Conservation (phyloP, 1,284 basidiomycete genomes). For the Ustilago nuda region DNA sequence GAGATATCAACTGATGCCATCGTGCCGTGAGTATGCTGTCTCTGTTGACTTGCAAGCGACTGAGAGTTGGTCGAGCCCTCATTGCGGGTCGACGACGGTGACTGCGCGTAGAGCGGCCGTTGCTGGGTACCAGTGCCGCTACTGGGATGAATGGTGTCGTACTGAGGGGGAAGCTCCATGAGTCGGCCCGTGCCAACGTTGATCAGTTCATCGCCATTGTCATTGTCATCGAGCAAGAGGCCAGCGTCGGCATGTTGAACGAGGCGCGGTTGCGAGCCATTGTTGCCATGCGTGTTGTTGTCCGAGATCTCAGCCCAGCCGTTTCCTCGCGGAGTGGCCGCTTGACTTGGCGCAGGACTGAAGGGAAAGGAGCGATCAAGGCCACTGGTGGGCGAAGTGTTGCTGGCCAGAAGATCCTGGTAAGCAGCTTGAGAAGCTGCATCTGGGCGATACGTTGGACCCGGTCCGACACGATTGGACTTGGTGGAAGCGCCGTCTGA, state of each 20-base stretch:
- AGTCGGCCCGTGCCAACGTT: constrained; percentile 22
- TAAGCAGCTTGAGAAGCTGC: constrained; percentile 44
- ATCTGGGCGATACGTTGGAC: constrained; percentile 42
- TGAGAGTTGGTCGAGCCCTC: constrained; percentile 10
- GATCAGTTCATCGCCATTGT: constrained; percentile 48
- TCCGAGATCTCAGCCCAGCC: constrained; percentile 33
- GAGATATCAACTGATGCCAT: constrained; percentile 37
- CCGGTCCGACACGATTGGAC: constrained; percentile 35
- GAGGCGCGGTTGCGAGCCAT: constrained; percentile 18
- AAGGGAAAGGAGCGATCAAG: constrained; percentile 18
- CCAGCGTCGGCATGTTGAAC: constrained; percentile 58
- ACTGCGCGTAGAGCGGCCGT: constrained; percentile 11
- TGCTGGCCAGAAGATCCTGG: constrained; percentile 41
- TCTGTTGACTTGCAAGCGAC: not conserved
- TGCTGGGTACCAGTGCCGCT: constrained; percentile 12
- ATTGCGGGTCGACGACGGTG: not conserved
- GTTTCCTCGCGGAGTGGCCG: not conserved
- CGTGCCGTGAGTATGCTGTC: constrained; percentile 16
- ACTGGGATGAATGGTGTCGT: constrained; percentile 49
- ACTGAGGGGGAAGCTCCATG: constrained; percentile 60
- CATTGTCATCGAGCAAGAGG: constrained; percentile 55
- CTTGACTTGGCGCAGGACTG: constrained; percentile 11
- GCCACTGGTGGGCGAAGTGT: constrained; percentile 24
- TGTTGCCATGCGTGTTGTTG: not conserved
- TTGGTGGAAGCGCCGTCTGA: constrained; percentile 37